Evolutionary conservation across 2,329 filamentous ascomycete species (phyloP).

Genomic region (Cladophialophora chaetospira): DNA sequence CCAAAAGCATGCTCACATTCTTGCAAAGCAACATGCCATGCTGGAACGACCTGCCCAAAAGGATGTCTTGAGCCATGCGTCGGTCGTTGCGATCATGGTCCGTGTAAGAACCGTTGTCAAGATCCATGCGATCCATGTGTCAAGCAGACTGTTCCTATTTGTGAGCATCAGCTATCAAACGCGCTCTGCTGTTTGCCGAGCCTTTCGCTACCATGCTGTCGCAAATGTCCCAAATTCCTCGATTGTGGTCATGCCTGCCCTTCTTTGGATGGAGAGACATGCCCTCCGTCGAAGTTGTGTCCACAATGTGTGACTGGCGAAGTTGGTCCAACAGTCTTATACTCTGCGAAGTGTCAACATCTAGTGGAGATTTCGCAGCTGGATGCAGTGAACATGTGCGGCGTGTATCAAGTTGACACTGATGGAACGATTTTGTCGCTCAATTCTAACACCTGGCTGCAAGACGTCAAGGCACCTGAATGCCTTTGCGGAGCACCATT

Average conservation of each 20-base stretch:
- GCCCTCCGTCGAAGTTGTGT: conserved; percentile 20
- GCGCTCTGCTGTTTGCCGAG: conserved; percentile 30
- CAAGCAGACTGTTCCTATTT: conserved; percentile 9
- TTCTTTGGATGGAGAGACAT: conserved; percentile 26
- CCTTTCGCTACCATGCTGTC: conserved; percentile 19
- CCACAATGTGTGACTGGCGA: conserved; percentile 16
- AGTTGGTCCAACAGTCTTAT: conserved; percentile 13
- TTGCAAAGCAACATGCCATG: conserved; percentile 30
- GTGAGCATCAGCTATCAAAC: conserved; percentile 19
- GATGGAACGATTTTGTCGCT: conserved; percentile 8
- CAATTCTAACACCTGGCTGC: neutral
- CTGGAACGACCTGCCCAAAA: conserved; percentile 23
- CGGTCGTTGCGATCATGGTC: conserved; percentile 28
- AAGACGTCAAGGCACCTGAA: conserved; percentile 9
- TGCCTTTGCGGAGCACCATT: conserved; percentile 31
- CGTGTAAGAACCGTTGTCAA: conserved; percentile 28
- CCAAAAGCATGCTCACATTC: conserved; percentile 25
- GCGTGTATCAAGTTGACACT: conserved; percentile 5
- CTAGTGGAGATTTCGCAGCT: conserved; percentile 20
- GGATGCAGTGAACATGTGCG: conserved; percentile 21
- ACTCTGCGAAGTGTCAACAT: conserved; percentile 25
- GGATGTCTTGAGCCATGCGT: conserved; percentile 29
- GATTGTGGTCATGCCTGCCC: conserved; percentile 30
- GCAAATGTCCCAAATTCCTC: conserved; percentile 20
- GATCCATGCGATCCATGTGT: conserved; percentile 31